Base-by-base conservation (phyloP, 352 stramenopile genomes). In the Globisporangium splendens region DNA sequence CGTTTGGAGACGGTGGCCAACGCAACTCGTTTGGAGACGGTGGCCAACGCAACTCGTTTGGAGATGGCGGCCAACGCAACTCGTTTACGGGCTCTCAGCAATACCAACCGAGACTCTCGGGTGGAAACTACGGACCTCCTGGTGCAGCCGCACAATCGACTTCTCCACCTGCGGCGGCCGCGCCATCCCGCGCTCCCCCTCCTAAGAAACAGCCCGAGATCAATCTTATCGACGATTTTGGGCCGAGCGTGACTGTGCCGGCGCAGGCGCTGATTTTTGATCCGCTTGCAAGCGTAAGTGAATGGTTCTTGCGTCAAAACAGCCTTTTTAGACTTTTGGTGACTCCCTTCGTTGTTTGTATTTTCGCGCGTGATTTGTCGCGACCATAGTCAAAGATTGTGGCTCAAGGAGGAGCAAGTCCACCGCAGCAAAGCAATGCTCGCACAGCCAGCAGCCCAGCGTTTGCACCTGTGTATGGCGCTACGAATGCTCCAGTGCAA, bases 141-240 rank as follows among this genome's bases (percentile, higher is more conserved):
- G 21, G 20, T 31, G 31, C 47, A n/a, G 33, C 31, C 14, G 14
- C 31, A 20, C 52, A 50, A 2, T 46, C 47, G 8, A 8, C 28
- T 35, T 35, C 39, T 15, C 39, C 39, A 18, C 39, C 50, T 44
- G 21, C 50, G 3, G 18, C 39, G 7, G 46, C 49, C 28, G 12
- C 43, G 8, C 15, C 62, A 35, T 28, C 52, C 7, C 33, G 58
- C 8, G 20, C 49, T 46, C 39, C 33, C 47, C 21, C 44, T 22
- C 50, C n/a, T 50, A 70, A 70, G 59, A 80, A 76, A 44, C 73
- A 89, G 49, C 63, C 65, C 6, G 80, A 92, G 54, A 88, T 94
- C 59, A 88, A 94, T 49, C 56, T 94, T 38, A 79, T 94, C 38
- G 84, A 85, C 47, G 83, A 91, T 48, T 87, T 86, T 61, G 74